phyloP scores from a whole-genome alignment of 805 yeast species.

The Wickerhamiella shivajii region DNA sequence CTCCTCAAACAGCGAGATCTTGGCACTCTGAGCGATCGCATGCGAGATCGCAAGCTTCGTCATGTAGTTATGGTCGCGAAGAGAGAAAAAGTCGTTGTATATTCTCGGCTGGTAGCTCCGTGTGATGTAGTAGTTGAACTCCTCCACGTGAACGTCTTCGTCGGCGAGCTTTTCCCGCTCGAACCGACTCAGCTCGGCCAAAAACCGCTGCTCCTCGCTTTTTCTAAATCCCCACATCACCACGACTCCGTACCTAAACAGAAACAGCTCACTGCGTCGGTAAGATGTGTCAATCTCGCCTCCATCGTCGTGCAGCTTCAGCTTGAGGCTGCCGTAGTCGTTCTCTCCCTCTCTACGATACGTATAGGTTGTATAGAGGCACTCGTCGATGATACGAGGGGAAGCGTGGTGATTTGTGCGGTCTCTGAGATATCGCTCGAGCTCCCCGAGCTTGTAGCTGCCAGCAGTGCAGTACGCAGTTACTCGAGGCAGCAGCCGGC shows the following conservation, averaged over 20 bases:
- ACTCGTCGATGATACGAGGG: conserved; percentile 86
- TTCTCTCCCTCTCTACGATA: conserved; percentile 22
- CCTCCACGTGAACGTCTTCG: conserved; percentile 89
- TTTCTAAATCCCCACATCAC: conserved; percentile 91
- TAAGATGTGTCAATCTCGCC: conserved; percentile 89
- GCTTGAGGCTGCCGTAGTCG: conserved; percentile 28
- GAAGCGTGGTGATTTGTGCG: conserved; percentile 39
- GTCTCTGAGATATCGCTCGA: conserved; percentile 72
- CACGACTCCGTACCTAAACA: conserved; percentile 94
- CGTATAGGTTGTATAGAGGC: conserved; percentile 81
- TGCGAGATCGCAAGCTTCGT: conserved; percentile 84
- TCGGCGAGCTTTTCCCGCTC: conserved; percentile 79
- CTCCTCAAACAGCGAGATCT: conserved; percentile 89
- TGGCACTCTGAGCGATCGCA: conserved; percentile 90
- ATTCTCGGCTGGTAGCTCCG: conserved; percentile 90
- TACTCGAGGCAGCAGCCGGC: conserved; percentile 78
- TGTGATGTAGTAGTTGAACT: conserved; percentile 88
- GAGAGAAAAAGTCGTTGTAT: conserved; percentile 86
- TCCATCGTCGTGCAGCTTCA: conserved; percentile 70
- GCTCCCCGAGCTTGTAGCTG: conserved; percentile 75
- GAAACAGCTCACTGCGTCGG: conserved; percentile 72
- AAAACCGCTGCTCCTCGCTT: conserved; percentile 67
- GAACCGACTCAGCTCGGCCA: conserved; percentile 75
- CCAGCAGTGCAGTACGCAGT: conserved; percentile 96
- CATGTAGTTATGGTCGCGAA: conserved; percentile 83